phyloP scores from a whole-genome alignment of 768 basidiomycete species.

The Hypholoma sublateritium region DNA sequence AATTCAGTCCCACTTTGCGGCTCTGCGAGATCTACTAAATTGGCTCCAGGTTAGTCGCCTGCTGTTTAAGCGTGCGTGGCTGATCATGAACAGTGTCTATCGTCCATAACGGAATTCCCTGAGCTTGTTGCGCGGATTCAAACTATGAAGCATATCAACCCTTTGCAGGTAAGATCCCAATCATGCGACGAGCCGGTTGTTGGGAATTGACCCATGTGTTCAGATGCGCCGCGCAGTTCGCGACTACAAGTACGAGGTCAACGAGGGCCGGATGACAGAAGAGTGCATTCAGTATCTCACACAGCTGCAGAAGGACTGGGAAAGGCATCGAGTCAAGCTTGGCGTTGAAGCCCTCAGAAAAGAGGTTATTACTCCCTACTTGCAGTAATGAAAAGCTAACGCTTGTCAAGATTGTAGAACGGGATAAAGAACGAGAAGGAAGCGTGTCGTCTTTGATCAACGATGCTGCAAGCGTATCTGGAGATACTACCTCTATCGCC shows the following conservation, averaged over 20 bases:
- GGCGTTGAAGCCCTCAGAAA: constrained; percentile 84
- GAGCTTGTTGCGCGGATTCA: constrained; percentile 90
- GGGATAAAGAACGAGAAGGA: constrained; percentile 67
- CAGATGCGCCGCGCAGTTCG: constrained; percentile 92
- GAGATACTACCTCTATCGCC: constrained; percentile 34
- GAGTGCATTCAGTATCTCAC: constrained; percentile 94
- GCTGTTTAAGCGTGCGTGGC: not conserved
- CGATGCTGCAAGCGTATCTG: constrained; percentile 35
- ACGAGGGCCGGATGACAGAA: constrained; percentile 89
- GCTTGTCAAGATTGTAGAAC: constrained; percentile 56
- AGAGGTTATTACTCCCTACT: constrained; percentile 49
- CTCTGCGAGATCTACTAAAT: constrained; percentile 78
- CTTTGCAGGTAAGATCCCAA: constrained; percentile 65
- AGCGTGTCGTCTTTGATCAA: constrained; percentile 49
- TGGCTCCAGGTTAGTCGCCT: constrained; percentile 73
- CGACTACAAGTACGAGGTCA: constrained; percentile 93
- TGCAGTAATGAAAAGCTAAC: not conserved
- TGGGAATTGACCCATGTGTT: not conserved
- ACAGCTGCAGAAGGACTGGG: constrained; percentile 98
- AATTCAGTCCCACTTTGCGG: constrained; percentile 77
- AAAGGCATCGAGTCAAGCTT: constrained; percentile 82
- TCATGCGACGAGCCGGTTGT: not conserved
- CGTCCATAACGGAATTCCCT: constrained; percentile 85
- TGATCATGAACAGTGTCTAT: constrained; percentile 58
- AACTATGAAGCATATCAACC: constrained; percentile 83